Evolutionary conservation across 495 filamentous ascomycete species (phyloP), one percentile per base, ranked within the genome.

Genomic region (Aspergillus haitiensis): DNA sequence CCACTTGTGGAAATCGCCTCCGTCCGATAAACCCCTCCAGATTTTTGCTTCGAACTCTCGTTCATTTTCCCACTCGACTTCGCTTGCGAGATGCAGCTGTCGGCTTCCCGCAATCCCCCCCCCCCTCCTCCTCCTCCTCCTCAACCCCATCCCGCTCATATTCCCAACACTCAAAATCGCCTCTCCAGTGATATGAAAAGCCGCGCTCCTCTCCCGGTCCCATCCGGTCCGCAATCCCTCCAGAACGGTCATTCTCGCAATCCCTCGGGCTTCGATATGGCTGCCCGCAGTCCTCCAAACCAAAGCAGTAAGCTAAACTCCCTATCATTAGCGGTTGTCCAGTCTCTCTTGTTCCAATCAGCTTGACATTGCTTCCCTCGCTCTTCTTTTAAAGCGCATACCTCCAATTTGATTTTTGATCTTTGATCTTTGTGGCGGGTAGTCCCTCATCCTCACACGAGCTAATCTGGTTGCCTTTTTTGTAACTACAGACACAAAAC

Each of bases 211-310:
- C 68, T 75, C 34, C 70, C 72, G 42, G 74, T 75, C 53, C 68
- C 75, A 35, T 74, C 74, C 46, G 75, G 73, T 34, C 60, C 68
- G 32, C 65, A 69, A 61, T 45, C 62, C 48, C 61, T 69, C 52
- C 73, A 76, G 65, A 77, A 78, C 64, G 76, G 75, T 40, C 78
- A 81, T 64, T 66, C 76, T 60, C 78, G 78, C 68, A 81, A 74
- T 67, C 69, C 64, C 36, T 78, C 76, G 12, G 75, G 72, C 55
- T 74, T 75, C 59, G 78, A 80, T 55, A 75, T 80, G 73, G 70
- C 77, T 61, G 70, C 72, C 59, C 81, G 92, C 67, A 96, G 92
- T 72, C 92, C 92, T 48, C 92, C 92, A 7, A 87, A 86, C 67
- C 73, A 76, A 52, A 78, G 69, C 66, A 84, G 82, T 65, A 88